Conservation (phyloP, 106 monocot species). For the Phalaenopsis equestris region DNA sequence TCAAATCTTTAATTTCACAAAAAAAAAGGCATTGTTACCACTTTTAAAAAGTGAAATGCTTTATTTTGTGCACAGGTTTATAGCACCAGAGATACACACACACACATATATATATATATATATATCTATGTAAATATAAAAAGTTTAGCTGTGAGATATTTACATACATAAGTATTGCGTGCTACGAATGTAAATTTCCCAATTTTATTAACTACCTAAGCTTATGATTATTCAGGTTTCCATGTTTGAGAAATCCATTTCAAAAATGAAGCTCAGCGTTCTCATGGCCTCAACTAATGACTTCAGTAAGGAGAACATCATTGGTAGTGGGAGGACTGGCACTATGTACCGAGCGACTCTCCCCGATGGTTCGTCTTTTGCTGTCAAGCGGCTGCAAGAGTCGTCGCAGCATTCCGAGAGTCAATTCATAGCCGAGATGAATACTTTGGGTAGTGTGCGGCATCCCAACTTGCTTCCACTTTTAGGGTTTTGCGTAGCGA, state of each 20-base stretch:
- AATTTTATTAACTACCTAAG: not conserved
- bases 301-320: constrained; percentile 62
- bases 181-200: no score
- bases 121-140: no score
- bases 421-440: constrained; percentile 78
- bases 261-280: constrained; percentile 78
- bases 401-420: constrained; percentile 54
- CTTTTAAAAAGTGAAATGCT: no score
- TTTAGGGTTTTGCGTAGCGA: constrained; percentile 67
- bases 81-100: no score
- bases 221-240: constrained; percentile 41
- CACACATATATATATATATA: no score
- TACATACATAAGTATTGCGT: no score
- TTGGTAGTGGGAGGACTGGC: constrained; percentile 60
- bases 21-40: no score
- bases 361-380: constrained; percentile 56
- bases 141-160: no score
- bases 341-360: constrained; percentile 66
- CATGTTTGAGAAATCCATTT: constrained; percentile 74
- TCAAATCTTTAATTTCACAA: no score
- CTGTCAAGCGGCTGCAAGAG: constrained; percentile 70
- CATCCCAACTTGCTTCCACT: constrained; percentile 65
- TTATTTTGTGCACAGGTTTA: no score
- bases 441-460: constrained; percentile 50
- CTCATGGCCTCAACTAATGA: constrained; percentile 73